Evolutionary conservation across 1,284 basidiomycete species (phyloP).

Genomic region (Rhizoctonia solani): DNA sequence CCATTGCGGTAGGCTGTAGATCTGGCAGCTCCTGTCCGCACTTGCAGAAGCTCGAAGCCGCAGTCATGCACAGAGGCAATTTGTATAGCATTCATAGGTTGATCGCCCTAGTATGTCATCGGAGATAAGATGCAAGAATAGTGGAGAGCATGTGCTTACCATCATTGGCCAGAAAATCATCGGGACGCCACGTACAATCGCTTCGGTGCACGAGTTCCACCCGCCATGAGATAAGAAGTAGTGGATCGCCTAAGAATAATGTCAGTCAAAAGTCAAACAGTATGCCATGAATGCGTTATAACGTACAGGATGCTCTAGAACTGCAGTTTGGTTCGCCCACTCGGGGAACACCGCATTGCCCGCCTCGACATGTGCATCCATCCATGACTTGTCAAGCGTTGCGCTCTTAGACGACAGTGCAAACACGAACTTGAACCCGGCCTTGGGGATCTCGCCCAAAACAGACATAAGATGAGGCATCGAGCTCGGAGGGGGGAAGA

Average conservation of each 20-base stretch:
- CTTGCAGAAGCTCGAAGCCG: constrained; percentile 33
- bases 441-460: background rate
- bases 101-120: constrained; percentile 1
- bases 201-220: constrained; percentile 9
- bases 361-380: background rate
- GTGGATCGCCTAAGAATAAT: constrained; percentile 12
- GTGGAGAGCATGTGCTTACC: background rate
- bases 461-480: constrained; percentile 4
- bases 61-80: no score
- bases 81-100: constrained; percentile 14
- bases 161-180: constrained; percentile 33
- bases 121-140: background rate
- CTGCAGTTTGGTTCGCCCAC: constrained; percentile 19
- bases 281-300: no score
- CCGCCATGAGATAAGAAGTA: constrained; percentile 32
- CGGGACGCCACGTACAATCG: constrained; percentile 10
- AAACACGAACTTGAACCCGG: background rate
- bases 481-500: constrained; percentile 4
- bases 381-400: background rate
- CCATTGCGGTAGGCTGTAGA: background rate
- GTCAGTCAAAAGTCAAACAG: no score
- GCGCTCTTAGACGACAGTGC: background rate
- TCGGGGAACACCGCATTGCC: constrained; percentile 23
- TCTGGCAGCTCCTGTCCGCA: constrained; percentile 20
- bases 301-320: constrained; percentile 32